Conservation (phyloP, 1,284 basidiomycete genomes). For the Waitea zeae region DNA sequence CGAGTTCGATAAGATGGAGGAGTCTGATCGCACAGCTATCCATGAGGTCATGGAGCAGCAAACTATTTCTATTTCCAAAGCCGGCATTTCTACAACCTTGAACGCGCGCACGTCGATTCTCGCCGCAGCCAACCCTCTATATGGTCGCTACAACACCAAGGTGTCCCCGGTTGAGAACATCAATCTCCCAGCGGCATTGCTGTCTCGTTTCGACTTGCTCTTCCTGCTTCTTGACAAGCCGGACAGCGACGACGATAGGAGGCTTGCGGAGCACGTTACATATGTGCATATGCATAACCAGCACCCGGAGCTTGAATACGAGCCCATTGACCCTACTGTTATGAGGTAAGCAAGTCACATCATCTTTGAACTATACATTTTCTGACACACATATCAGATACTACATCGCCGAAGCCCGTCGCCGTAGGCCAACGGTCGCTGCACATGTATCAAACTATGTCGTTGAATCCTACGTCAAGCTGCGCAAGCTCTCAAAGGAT, state of each 20-base stretch:
- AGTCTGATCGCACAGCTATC: constrained; percentile 92
- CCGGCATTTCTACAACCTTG: constrained; percentile 95
- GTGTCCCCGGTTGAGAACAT: constrained; percentile 98
- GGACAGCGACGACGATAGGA: constrained; percentile 84
- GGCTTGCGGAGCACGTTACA: constrained; percentile 93
- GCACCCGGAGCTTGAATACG: constrained; percentile 76
- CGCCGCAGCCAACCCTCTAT: constrained; percentile 95
- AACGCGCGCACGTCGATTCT: constrained; percentile 98
- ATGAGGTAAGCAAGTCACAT: constrained; percentile 49
- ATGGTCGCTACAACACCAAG: constrained; percentile 96
- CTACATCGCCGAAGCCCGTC: constrained; percentile 90
- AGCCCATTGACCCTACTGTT: constrained; percentile 70
- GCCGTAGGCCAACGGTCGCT: constrained; percentile 78
- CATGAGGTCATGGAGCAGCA: constrained; percentile 99
- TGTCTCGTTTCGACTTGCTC: constrained; percentile 92
- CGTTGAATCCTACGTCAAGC: constrained; percentile 88
- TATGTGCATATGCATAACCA: constrained; percentile 94
- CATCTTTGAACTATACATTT: neutral
- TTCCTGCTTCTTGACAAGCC: constrained; percentile 98
- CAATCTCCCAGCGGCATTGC: constrained; percentile 90
- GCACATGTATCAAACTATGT: constrained; percentile 82
- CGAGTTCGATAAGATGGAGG: constrained; percentile 99
- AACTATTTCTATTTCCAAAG: constrained; percentile 98
- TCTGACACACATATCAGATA: constrained; percentile 35
- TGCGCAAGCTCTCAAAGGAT: constrained; percentile 86